These are phyloP conservation scores for Mucor circinelloides DNA, from an alignment of 371 early-diverging fungal species.

Conservation along the genomic window DNA sequence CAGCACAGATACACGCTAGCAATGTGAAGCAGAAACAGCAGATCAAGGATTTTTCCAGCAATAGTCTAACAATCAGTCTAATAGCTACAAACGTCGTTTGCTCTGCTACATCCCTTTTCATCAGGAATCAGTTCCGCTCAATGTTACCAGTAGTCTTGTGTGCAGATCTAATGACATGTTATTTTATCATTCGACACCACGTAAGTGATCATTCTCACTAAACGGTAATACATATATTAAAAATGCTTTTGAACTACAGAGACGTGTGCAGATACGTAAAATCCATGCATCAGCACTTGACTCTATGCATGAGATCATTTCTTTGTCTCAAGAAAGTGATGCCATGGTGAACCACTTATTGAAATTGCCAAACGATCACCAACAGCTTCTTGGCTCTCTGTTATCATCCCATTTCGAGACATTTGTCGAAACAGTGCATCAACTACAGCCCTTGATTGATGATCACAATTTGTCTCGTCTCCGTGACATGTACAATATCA, in stretches of 20 bases:
- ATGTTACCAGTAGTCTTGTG: not conserved
- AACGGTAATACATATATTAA: not conserved
- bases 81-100: not conserved
- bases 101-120: not conserved
- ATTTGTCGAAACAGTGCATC: conserved; percentile 13
- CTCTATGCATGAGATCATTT: conserved; percentile 32
- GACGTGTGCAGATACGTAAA: conserved; percentile 35
- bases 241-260: conserved; percentile 14
- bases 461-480: conserved; percentile 31
- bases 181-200: conserved; percentile 21
- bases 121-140: not conserved
- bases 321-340: conserved; percentile 37
- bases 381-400: conserved; percentile 14
- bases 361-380: not conserved
- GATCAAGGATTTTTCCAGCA: not conserved
- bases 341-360: conserved; percentile 12
- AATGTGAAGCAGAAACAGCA: not conserved
- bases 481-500: conserved; percentile 45
- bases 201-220: conserved; percentile 10
- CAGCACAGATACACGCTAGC: not conserved
- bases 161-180: not conserved
- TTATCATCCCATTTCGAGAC: conserved; percentile 23
- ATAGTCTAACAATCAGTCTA: not conserved
- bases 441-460: conserved; percentile 34
- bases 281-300: conserved; percentile 35